phyloP scores from a whole-genome alignment of 805 yeast genomes.

The Wickerhamomyces bisporus region DNA sequence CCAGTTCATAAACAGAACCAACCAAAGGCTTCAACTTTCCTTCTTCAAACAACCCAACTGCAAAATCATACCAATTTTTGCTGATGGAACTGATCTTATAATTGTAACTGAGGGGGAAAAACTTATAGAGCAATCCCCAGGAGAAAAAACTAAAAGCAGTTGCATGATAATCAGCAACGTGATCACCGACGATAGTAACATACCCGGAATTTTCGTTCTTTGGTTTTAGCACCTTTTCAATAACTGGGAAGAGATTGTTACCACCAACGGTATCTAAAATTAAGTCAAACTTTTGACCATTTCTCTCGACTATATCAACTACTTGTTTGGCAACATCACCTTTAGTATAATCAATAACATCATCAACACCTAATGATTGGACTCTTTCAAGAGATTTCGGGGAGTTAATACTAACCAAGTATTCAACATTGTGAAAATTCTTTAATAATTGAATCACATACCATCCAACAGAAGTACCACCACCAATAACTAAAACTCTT shows the following conservation, averaged over 20 bases:
- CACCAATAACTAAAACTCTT: conserved; percentile 64
- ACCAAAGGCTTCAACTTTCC: conserved; percentile 40
- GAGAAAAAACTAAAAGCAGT: conserved; percentile 6
- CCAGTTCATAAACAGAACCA: conserved; percentile 49
- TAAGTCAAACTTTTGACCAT: conserved; percentile 47
- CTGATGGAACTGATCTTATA: conserved; percentile 20
- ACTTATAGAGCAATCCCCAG: conserved; percentile 9
- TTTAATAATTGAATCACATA: conserved; percentile 53
- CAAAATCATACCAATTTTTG: conserved; percentile 21
- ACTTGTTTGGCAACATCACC: conserved; percentile 32
- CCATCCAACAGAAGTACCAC: conserved; percentile 65
- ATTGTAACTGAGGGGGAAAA: no score
- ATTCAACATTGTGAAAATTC: conserved; percentile 37
- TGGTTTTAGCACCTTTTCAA: conserved; percentile 40
- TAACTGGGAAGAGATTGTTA: conserved; percentile 38
- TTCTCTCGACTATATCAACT: conserved; percentile 18
- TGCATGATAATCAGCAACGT: conserved; percentile 25
- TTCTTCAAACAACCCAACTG: conserved; percentile 31
- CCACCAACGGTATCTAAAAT: conserved; percentile 67
- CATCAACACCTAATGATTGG: conserved; percentile 49
- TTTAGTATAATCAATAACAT: conserved; percentile 51
- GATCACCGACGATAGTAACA: conserved; percentile 55
- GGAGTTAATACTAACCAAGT: conserved; percentile 55
- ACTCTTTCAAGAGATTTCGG: conserved; percentile 40
- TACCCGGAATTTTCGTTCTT: conserved; percentile 43